These are phyloP conservation scores for Chalaropsis ovoidea DNA, from an alignment of 2,329 filamentous ascomycete species.

Conservation along the genomic window DNA sequence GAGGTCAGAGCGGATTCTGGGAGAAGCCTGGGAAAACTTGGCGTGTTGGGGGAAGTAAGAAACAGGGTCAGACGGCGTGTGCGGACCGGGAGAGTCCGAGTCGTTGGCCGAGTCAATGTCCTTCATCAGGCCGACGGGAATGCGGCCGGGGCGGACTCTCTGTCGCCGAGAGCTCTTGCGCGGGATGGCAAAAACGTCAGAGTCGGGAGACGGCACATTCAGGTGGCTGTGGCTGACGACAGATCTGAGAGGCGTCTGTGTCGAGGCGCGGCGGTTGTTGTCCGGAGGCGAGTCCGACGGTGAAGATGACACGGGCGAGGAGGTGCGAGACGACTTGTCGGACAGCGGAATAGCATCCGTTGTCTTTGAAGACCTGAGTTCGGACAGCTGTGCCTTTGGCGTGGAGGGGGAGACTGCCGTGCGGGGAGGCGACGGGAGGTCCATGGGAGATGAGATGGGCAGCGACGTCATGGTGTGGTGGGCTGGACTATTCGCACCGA, in stretches of 20 bases:
- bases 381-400: neutral
- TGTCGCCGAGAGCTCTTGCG: slow-evolving; percentile 23
- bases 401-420: neutral
- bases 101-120: slow-evolving; percentile 23
- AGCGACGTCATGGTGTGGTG: slow-evolving; percentile 21
- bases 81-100: slow-evolving; percentile 17
- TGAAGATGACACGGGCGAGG: neutral
- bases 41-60: slow-evolving; percentile 8
- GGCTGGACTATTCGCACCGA: slow-evolving; percentile 15
- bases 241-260: slow-evolving; percentile 13
- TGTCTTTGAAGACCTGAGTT: slow-evolving; percentile 10
- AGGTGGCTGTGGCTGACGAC: slow-evolving; percentile 20
- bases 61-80: slow-evolving; percentile 16
- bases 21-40: slow-evolving; percentile 11
- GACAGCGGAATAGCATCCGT: neutral
- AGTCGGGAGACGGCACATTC: slow-evolving; percentile 4
- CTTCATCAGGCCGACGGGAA: slow-evolving; percentile 9
- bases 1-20: slow-evolving; percentile 18
- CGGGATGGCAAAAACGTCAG: slow-evolving; percentile 18
- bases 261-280: neutral
- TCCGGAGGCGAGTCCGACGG: neutral
- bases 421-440: neutral
- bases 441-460: neutral
- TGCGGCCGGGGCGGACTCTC: slow-evolving; percentile 3
- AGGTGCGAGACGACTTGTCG: neutral